These are phyloP conservation scores for Eustoma russellianum DNA, from an alignment of 257 asterid genomes.

Conservation along the genomic window DNA sequence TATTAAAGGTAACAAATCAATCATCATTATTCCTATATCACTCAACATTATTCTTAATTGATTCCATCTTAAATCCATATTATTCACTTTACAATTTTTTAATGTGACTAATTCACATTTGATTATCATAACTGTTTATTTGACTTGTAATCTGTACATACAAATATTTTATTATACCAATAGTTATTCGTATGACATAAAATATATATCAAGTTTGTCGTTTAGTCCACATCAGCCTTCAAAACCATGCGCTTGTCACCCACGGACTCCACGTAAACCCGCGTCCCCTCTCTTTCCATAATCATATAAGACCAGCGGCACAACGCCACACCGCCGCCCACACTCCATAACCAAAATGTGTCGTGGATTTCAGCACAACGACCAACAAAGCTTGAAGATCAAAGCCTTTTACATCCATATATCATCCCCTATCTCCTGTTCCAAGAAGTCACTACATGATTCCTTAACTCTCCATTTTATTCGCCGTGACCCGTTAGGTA, in stretches of 20 bases:
- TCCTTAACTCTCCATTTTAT: slow-evolving; percentile 51
- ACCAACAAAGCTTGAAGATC: slow-evolving; percentile 37
- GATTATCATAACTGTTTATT: too few species aligned
- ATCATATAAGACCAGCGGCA: too few species aligned
- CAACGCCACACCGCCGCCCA: too few species aligned
- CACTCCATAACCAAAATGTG: slow-evolving; percentile 32
- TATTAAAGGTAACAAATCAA: too few species aligned
- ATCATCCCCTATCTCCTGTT: slow-evolving; percentile 11
- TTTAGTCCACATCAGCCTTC: neutral
- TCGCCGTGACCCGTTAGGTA: slow-evolving; percentile 45
- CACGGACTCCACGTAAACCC: slow-evolving; percentile 22
- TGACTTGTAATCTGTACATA: too few species aligned
- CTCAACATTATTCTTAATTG: too few species aligned
- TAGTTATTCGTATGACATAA: too few species aligned
- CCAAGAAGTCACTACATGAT: slow-evolving; percentile 18
- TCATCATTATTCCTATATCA: too few species aligned
- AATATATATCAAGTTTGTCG: neutral
- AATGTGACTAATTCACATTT: too few species aligned
- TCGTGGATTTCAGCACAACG: slow-evolving; percentile 42
- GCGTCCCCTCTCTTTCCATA: slow-evolving; percentile 2
- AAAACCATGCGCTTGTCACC: slow-evolving; percentile 29
- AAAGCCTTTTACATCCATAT: slow-evolving; percentile 45
- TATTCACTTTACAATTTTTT: too few species aligned
- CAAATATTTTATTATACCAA: too few species aligned
- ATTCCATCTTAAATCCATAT: too few species aligned